phyloP scores from a whole-genome alignment of 2,329 filamentous ascomycete species.

The Fusarium brevicatenulatum region DNA sequence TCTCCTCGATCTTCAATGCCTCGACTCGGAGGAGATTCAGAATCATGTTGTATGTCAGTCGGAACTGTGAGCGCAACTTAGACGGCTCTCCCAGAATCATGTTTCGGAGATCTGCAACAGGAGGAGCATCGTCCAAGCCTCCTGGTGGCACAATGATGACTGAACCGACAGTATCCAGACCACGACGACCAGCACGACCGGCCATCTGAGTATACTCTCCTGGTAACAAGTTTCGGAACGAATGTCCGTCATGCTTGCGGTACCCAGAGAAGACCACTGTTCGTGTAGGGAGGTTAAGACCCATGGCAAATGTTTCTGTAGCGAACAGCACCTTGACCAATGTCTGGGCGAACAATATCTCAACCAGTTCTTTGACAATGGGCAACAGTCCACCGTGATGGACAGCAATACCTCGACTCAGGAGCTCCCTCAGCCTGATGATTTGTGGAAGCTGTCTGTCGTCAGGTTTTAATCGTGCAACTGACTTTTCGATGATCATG shows the following conservation, averaged over 20 bases:
- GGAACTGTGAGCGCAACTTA: slow-evolving; percentile 94
- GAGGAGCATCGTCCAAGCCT: slow-evolving; percentile 84
- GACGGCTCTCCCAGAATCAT: slow-evolving; percentile 98
- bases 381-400: slow-evolving; percentile 94
- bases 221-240: slow-evolving; percentile 88
- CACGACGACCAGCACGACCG: slow-evolving; percentile 90
- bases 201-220: slow-evolving; percentile 99
- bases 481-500: slow-evolving; percentile 96
- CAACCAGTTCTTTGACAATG: slow-evolving; percentile 97
- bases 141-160: slow-evolving; percentile 92
- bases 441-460: slow-evolving; percentile 94
- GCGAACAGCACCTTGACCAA: slow-evolving; percentile 97
- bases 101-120: slow-evolving; percentile 81
- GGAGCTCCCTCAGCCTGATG: slow-evolving; percentile 82
- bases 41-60: slow-evolving; percentile 99
- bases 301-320: slow-evolving; percentile 99
- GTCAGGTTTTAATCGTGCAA: slow-evolving; percentile 89
- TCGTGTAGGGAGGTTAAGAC: slow-evolving; percentile 91
- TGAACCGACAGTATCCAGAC: slow-evolving; percentile 89
- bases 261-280: slow-evolving; percentile 98
- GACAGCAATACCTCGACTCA: slow-evolving; percentile 90
- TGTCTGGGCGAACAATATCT: slow-evolving; percentile 94
- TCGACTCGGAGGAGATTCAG: slow-evolving; percentile 94
- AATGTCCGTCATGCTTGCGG: slow-evolving; percentile 93
- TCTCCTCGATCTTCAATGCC: slow-evolving; percentile 97